These are phyloP conservation scores for Delonix regia DNA, from an alignment of 306 rosid genomes.

Conservation along the genomic window DNA sequence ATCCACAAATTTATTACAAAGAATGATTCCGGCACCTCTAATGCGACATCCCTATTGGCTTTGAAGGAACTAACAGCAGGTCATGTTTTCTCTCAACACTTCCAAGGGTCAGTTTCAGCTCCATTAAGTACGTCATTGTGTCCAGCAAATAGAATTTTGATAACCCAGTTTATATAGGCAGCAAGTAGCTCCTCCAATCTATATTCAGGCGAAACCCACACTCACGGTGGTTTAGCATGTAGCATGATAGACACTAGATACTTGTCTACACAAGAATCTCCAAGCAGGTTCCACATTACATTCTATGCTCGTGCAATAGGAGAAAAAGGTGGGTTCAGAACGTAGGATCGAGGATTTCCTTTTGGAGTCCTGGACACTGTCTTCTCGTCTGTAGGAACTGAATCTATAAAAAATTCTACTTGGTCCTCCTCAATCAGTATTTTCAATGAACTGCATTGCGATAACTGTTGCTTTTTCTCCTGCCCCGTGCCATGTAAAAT, in stretches of 20 bases:
- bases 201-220: background rate
- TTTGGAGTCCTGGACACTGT: constrained; percentile 53
- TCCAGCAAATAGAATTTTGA: background rate
- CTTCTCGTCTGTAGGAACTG: constrained; percentile 59
- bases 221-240: background rate
- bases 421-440: constrained; percentile 70
- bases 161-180: too few species aligned
- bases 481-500: constrained; percentile 68
- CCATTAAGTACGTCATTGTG: constrained; percentile 1
- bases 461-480: constrained; percentile 52
- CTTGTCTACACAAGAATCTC: constrained; percentile 20
- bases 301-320: constrained; percentile 76
- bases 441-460: constrained; percentile 65
- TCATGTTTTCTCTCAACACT: constrained; percentile 21
- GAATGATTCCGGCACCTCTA: constrained; percentile 42
- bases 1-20: constrained; percentile 36
- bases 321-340: constrained; percentile 78
- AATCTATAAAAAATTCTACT: constrained; percentile 59
- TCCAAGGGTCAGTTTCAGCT: constrained; percentile 20
- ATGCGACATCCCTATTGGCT: constrained; percentile 26
- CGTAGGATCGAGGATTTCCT: constrained; percentile 61
- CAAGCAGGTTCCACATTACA: constrained; percentile 8
- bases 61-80: constrained; percentile 26
- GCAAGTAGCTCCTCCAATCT: too few species aligned
- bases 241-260: background rate